A percentile compares a stretch with the other conserved stretches of the same genome.
Conservation (phyloP, 148 eudicot species). For the Oxyria digyna region DNA sequence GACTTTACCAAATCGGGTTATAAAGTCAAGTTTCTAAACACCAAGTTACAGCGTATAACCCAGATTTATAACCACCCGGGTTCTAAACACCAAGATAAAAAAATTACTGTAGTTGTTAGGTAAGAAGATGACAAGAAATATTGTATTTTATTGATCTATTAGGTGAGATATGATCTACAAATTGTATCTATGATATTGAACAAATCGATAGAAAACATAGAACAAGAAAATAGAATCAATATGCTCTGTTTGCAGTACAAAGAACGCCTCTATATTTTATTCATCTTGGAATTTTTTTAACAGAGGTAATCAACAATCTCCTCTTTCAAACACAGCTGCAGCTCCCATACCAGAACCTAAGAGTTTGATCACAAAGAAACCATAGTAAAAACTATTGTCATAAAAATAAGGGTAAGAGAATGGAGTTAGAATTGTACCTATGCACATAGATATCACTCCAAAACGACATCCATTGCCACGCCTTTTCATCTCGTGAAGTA, state of each 20-base stretch:
- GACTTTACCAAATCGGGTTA: too few relatives aligned
- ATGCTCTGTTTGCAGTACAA: neutral
- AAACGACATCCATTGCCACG: slow-evolving; percentile 67
- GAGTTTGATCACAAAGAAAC: neutral
- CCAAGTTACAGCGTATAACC: too few relatives aligned
- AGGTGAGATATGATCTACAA: neutral
- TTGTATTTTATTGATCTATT: slow-evolving; percentile 47
- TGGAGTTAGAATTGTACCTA: slow-evolving; percentile 31
- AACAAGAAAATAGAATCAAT: neutral
- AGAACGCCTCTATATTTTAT: neutral
- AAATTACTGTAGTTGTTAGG: too few relatives aligned
- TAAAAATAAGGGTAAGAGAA: neutral
- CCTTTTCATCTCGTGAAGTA: slow-evolving; percentile 82
- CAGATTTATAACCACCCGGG: too few relatives aligned
- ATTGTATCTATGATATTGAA: neutral
- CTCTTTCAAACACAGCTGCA: slow-evolving; percentile 90
- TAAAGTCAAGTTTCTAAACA: too few relatives aligned
- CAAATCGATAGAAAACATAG: neutral
- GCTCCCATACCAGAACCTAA: slow-evolving; percentile 94
- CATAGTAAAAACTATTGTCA: neutral
- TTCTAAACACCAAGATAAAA: too few relatives aligned
- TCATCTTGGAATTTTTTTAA: slow-evolving; percentile 11
- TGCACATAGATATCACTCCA: slow-evolving; percentile 90
- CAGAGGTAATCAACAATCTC: slow-evolving; percentile 40
- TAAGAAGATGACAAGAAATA: too few relatives aligned